Base-by-base conservation (phyloP, 1,139 yeast genomes). In the Blastobotrys raffinosifermentans region DNA sequence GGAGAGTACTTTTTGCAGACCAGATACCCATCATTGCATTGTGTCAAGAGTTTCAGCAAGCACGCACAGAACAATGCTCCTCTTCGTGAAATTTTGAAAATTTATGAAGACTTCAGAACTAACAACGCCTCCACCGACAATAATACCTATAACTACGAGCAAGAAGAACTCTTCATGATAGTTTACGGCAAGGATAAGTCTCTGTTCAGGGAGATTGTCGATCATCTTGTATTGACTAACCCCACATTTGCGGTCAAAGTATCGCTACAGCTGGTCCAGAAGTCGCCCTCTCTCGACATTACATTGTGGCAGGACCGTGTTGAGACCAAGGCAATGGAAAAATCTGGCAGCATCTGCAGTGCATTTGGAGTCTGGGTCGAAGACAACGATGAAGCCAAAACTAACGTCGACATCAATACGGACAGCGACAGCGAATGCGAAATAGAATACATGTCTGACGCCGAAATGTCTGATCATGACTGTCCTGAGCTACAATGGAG, bases 301-400 rank as follows among this genome's bases (percentile, higher is more conserved):
- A 39, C 35, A 1, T 19, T 37, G n/a, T 40, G 44, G 44, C 44
- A 40, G 20, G 44, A 40, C 17, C 18, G 29, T 4, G 21, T 40
- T 14, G 31, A 31, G 3, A 14, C 32, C 2, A 11, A 32, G 10
- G 39, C 30, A 4, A 25, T 37, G 37, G n/a, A 22, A 22, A 6
- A 3, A 11, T 31, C 14, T 18, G 31, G 14, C 4, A 19, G 31
- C 8, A 17, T 11, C 11, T 3, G 23, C 19, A 18, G 31, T n/a
- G 15, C 9, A 5, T 2, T 11, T 19, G 14, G 18, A 26, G 16
- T 8, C 16, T 26, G 18, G 3, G 29, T 15, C 2, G 14, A 17
- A 7, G 29, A 26, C 9, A 15, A 17, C 4, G 29, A 26, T 3
- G 17, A 13, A 3, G 16, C 18, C 10, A 26, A 15, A 3, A 19